Evolutionary conservation across 139 green algal genomes (phyloP).

Genomic region (Chloropicon primus): DNA sequence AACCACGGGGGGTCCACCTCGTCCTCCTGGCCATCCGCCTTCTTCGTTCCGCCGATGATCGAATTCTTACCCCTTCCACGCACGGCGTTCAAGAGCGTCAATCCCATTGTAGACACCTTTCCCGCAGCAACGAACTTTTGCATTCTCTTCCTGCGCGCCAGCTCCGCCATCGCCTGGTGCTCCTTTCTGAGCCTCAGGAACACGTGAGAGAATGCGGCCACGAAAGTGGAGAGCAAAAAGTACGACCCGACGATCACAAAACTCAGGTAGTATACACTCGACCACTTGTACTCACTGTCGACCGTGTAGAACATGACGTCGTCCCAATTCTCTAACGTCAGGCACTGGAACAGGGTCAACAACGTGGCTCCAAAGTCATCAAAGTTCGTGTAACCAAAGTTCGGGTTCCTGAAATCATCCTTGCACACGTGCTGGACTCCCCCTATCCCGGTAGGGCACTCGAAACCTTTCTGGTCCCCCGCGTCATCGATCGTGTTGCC

Average conservation of each 20-base stretch:
- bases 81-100: background rate
- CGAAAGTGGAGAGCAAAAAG: background rate
- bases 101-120: background rate
- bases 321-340: conserved; percentile 3
- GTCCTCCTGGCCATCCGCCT: background rate
- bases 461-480: background rate
- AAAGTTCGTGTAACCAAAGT: background rate
- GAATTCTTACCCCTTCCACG: background rate
- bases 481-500: background rate
- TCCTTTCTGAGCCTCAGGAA: conserved; percentile 3
- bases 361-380: background rate
- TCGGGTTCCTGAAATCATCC: background rate
- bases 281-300: conserved; percentile 4
- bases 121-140: background rate
- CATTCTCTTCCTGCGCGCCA: background rate
- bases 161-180: conserved; percentile 1
- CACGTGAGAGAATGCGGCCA: background rate
- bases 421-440: background rate
- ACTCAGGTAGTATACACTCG: background rate
- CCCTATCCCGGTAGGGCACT: background rate
- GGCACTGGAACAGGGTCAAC: conserved; percentile 2
- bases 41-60: background rate
- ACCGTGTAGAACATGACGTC: background rate
- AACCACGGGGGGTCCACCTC: background rate
- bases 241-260: conserved; percentile 1